Conservation (phyloP, 441 rosid genomes). For the Corymbia citriodora region DNA sequence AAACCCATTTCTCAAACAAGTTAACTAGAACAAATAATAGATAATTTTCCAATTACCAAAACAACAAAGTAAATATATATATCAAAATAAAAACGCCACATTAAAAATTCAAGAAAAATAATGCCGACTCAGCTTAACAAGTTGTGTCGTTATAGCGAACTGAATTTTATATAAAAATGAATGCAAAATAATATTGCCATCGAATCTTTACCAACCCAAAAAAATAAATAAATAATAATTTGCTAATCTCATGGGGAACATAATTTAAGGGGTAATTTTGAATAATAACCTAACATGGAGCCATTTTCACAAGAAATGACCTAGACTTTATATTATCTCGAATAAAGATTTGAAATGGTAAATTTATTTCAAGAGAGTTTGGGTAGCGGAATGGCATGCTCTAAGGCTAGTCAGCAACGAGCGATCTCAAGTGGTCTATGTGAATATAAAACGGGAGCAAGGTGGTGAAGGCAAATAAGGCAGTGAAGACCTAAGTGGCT, state of each 20-base stretch:
- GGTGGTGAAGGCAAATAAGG: too few relatives aligned
- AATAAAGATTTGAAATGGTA: accelerated
- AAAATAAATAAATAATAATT: too few relatives aligned
- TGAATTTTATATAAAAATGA: not conserved
- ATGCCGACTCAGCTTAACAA: not conserved
- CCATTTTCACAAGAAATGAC: not conserved
- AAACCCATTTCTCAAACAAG: not conserved
- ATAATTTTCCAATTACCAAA: not conserved
- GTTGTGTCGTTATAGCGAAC: accelerated
- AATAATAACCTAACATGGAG: not conserved
- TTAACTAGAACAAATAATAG: not conserved
- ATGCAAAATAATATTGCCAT: not conserved
- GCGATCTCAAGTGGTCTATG: not conserved
- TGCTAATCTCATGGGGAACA: not conserved
- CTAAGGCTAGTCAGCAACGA: not conserved
- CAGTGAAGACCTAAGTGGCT: not conserved
- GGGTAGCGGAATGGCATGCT: not conserved
- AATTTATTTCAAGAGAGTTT: not conserved
- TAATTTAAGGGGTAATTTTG: not conserved
- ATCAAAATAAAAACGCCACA: not conserved
- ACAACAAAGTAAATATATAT: not conserved
- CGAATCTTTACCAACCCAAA: not conserved
- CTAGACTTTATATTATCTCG: accelerated
- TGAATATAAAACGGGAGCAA: too few relatives aligned
- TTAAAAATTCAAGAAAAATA: not conserved